phyloP scores from a whole-genome alignment of 306 rosid genomes.

The Comarum palustre region DNA sequence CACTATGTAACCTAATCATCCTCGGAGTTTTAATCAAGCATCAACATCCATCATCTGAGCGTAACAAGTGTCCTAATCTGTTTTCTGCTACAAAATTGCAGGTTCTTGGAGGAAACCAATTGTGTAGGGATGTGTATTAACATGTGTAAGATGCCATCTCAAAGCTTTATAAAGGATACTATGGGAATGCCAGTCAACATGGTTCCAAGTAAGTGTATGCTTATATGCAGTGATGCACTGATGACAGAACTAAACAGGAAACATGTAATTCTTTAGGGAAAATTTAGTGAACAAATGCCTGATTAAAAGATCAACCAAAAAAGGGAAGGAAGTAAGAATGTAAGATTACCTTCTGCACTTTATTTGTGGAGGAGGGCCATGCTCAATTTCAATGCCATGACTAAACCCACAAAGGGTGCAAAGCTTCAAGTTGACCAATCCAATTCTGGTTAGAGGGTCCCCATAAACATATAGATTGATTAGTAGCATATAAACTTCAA shows the following conservation, averaged over 20 bases:
- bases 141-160: constrained; percentile 86
- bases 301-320: constrained; percentile 10
- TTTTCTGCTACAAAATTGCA: constrained; percentile 28
- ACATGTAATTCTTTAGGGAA: background rate
- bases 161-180: constrained; percentile 66
- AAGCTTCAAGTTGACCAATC: constrained; percentile 42
- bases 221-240: background rate
- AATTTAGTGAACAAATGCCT: background rate
- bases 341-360: constrained; percentile 53
- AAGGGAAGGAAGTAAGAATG: constrained; percentile 30
- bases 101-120: constrained; percentile 76
- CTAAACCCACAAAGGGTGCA: constrained; percentile 62
- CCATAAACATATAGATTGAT: constrained; percentile 25
- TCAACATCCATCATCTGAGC: background rate
- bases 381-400: constrained; percentile 52
- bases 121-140: constrained; percentile 88
- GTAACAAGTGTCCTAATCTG: constrained; percentile 3
- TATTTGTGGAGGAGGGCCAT: constrained; percentile 47
- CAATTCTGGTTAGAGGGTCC: constrained; percentile 36
- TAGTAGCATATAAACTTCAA: constrained; percentile 8
- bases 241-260: constrained; percentile 13
- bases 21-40: background rate
- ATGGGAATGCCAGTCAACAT: constrained; percentile 75
- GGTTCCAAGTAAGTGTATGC: constrained; percentile 76
- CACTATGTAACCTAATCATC: constrained; percentile 13